Percentiles rank a stretch among this genome's conserved stretches.
These are phyloP conservation scores for Cryptococcus amylolentus DNA, from an alignment of 1,284 basidiomycete genomes.

Conservation along the genomic window DNA sequence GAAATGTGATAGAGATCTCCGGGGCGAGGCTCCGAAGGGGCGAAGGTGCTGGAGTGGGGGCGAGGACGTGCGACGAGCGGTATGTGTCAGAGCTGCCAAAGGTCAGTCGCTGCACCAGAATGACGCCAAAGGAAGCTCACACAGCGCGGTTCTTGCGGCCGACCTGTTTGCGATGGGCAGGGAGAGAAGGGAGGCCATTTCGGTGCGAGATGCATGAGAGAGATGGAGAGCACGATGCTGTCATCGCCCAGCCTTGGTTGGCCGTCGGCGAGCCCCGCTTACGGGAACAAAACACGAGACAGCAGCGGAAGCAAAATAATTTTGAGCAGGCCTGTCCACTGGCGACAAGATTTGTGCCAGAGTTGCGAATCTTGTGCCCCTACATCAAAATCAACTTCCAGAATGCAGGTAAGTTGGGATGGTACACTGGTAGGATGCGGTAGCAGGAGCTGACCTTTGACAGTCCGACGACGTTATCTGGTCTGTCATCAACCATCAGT, in stretches of 20 bases:
- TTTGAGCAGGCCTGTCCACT: background rate
- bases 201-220: background rate
- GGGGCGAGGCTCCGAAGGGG: conserved; percentile 10
- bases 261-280: background rate
- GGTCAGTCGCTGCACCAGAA: background rate
- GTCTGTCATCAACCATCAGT: conserved; percentile 88
- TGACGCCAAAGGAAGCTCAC: conserved; percentile 12
- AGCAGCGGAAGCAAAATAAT: background rate
- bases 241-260: background rate
- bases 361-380: background rate
- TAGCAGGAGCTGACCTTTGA: conserved; percentile 16
- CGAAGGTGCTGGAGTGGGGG: conserved; percentile 3
- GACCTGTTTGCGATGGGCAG: conserved; percentile 33
- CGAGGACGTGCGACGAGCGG: conserved; percentile 9
- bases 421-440: background rate
- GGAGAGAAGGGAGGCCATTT: conserved; percentile 29
- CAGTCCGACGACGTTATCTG: conserved; percentile 93
- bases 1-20: conserved; percentile 58
- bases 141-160: conserved; percentile 27
- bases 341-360: background rate
- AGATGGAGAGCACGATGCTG: background rate
- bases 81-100: conserved; percentile 1
- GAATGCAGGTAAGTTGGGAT: conserved; percentile 41
- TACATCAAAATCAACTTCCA: conserved; percentile 2
- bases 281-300: background rate